Evolutionary conservation across 1,284 basidiomycete genomes (phyloP).

Genomic region (Cystobasidiaceae sp.): DNA sequence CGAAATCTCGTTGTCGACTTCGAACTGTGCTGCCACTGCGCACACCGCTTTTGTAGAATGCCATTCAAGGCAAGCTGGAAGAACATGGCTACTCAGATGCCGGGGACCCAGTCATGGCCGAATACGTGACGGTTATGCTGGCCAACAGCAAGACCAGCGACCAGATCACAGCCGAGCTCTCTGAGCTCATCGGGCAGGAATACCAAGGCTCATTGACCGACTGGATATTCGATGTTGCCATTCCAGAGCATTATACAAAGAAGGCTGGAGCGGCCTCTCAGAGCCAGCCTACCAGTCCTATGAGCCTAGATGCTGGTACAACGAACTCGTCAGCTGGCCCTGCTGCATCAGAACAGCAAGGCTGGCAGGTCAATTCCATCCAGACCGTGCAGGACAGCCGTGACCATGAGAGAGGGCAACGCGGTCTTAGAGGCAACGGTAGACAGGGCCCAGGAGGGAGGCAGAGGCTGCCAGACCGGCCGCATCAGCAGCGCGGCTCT

Average conservation of each 20-base stretch:
- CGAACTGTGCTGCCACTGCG: neutral
- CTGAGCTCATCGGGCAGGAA: conserved; percentile 53
- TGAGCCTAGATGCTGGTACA: neutral
- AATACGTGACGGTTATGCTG: conserved; percentile 86
- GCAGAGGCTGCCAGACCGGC: conserved; percentile 7
- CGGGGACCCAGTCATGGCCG: conserved; percentile 74
- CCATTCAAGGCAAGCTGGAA: conserved; percentile 74
- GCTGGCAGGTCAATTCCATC: conserved; percentile 5
- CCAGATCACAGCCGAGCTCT: conserved; percentile 72
- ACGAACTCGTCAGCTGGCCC: neutral
- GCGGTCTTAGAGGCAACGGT: neutral
- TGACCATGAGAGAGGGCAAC: neutral
- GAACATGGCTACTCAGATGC: conserved; percentile 70
- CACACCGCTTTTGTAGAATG: conserved; percentile 53
- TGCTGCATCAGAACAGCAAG: neutral
- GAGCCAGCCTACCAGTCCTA: neutral
- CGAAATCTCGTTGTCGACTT: neutral
- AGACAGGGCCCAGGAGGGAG: neutral
- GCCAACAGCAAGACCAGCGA: conserved; percentile 75
- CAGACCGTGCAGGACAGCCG: conserved; percentile 27
- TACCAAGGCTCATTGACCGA: conserved; percentile 69
- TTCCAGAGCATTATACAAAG: conserved; percentile 31
- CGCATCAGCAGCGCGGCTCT: conserved; percentile 4
- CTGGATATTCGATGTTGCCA: conserved; percentile 73
- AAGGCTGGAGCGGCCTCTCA: neutral